These are phyloP conservation scores for Breynia disticha DNA, from an alignment of 441 rosid species.

Conservation along the genomic window DNA sequence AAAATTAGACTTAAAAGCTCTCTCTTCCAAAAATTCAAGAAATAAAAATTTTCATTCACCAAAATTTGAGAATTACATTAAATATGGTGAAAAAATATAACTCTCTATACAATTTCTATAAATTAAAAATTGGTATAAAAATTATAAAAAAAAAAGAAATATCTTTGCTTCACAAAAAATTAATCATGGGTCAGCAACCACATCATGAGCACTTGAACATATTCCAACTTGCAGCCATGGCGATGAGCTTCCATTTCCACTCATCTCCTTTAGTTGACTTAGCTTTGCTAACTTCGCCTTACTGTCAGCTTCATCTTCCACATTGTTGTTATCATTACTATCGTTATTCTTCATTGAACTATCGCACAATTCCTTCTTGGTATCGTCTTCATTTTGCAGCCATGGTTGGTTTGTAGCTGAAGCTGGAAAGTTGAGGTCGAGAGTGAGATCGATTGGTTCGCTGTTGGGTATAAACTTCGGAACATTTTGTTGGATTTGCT, in stretches of 20 bases:
- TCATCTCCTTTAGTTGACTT: slow-evolving; percentile 52
- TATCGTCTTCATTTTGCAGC: slow-evolving; percentile 5
- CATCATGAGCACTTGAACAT: slow-evolving; percentile 35
- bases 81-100: slow-evolving; percentile 10
- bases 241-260: slow-evolving; percentile 39
- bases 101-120: slow-evolving; percentile 24
- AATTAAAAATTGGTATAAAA: slow-evolving; percentile 6
- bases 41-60: neutral
- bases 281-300: slow-evolving; percentile 55
- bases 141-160: neutral
- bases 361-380: slow-evolving; percentile 3
- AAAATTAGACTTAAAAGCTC: no score
- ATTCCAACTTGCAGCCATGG: slow-evolving; percentile 84
- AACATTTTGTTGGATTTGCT: slow-evolving; percentile 33
- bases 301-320: slow-evolving; percentile 52
- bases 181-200: slow-evolving; percentile 20
- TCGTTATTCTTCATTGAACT: slow-evolving; percentile 3
- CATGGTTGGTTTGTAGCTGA: slow-evolving; percentile 16
- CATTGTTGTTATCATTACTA: slow-evolving; percentile 7
- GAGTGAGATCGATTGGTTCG: slow-evolving; percentile 35
- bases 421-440: slow-evolving; percentile 47
- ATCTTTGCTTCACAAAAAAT: neutral
- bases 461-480: slow-evolving; percentile 21
- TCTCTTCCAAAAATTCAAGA: neutral
- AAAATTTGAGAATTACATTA: slow-evolving; percentile 1